Percentiles rank a stretch among this genome's conserved stretches.
phyloP scores from a whole-genome alignment of 345 rosid species.

The Eucalyptus shirleyi region DNA sequence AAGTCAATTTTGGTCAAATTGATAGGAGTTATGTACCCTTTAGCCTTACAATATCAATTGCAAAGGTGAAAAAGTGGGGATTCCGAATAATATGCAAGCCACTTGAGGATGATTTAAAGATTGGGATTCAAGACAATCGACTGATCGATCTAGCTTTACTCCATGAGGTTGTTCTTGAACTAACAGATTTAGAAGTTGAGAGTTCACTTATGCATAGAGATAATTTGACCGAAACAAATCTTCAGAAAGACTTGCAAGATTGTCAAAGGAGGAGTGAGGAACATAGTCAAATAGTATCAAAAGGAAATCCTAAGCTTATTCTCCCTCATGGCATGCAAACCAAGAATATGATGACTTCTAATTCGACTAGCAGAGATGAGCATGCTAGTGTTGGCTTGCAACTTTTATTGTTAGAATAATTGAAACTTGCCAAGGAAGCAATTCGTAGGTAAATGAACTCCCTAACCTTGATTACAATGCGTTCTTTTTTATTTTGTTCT shows the following conservation, averaged over 20 bases:
- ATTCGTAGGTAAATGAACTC: neutral
- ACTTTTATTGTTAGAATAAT: too few relatives aligned
- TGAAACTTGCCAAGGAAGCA: too few relatives aligned
- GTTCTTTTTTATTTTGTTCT: neutral
- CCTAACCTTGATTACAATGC: neutral
- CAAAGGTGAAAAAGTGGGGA: neutral
- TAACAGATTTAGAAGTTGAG: neutral
- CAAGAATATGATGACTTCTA: too few relatives aligned
- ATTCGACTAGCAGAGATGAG: too few relatives aligned
- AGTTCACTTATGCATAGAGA: neutral
- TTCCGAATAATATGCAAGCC: neutral
- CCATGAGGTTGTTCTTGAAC: neutral
- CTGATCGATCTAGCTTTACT: neutral
- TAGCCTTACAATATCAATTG: neutral
- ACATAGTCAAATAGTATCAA: too few relatives aligned
- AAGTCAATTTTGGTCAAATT: neutral
- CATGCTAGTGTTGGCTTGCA: too few relatives aligned
- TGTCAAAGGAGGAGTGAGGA: neutral
- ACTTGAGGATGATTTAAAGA: neutral
- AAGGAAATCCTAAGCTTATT: too few relatives aligned
- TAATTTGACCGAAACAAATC: neutral
- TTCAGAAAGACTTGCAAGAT: neutral
- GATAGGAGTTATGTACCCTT: neutral
- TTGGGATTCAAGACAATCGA: neutral
- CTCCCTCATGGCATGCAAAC: too few relatives aligned